Evolutionary conservation across 495 filamentous ascomycete genomes (phyloP), one percentile per base, ranked within the genome.

Genomic region (Talaromyces adpressus): DNA sequence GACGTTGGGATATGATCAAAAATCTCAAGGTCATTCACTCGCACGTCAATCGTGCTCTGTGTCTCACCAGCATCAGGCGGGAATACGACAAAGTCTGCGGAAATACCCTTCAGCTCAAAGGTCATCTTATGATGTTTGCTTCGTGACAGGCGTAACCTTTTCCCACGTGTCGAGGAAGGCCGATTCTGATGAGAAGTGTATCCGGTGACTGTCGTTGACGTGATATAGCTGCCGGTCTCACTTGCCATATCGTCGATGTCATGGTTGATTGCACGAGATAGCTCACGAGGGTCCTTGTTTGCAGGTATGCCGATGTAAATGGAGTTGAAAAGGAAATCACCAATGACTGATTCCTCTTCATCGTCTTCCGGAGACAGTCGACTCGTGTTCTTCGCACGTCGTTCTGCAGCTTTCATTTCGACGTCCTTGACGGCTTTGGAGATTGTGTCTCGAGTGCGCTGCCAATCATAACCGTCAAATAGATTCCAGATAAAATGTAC

Each of bases 391-490:
- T 81, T 80, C 23, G 79, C 77, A 47, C 85, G 82, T 27, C 88
- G 84, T 68, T 97, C 91, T 20, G 87, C 84, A 14, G 90, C 92
- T 68, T 87, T 90, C 32, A 77, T 80, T 70, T 98, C 91, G 1
- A 98, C 87, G 32, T 94, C 87, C 63, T 92, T 84, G 6, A 98
- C 91, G 14, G 90, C 92, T 68, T 91, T 87, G 25, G 87, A 85
- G 67, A 97, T 96, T 4, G 87, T 87, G 63, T 96, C 91, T 56
- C 93, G 79, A 0, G 94, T 98, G 30, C 84, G 79, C 67, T 86
- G 85, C 95, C 95, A 99, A 73, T 99, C 95, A 70, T 96, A 99
- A 6, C 95, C 95, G 75, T 99, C 95, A 71, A 92, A 96, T 2
- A 99, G 78, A 71, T 99, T 97, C 95, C 95, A 99, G 65, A 98